Percentiles rank a stretch among this genome's conserved stretches.
Evolutionary conservation across 2,329 filamentous ascomycete genomes (phyloP).

Genomic region (Pezicula neosporulosa): DNA sequence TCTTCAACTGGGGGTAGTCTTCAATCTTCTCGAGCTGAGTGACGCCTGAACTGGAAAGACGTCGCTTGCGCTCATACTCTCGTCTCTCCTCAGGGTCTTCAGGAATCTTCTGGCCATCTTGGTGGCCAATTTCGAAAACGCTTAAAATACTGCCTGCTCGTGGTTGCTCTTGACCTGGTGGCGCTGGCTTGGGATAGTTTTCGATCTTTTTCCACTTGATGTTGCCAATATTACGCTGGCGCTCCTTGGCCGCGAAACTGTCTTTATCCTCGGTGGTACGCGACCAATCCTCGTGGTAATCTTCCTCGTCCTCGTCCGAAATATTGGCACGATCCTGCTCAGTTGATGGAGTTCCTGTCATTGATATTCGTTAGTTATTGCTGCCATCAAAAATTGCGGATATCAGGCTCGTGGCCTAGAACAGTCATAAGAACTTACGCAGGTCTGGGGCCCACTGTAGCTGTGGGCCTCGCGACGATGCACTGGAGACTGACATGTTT

Average conservation of each 20-base stretch:
- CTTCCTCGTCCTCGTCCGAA: not conserved
- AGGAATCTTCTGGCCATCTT: not conserved
- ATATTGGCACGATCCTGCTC: not conserved
- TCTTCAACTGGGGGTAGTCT: not conserved
- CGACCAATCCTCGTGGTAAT: not conserved
- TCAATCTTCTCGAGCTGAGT: not conserved
- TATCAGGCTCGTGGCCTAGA: not conserved
- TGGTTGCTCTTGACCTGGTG: no score
- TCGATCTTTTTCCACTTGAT: constrained; percentile 1
- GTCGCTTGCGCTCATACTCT: not conserved
- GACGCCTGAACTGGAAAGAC: not conserved
- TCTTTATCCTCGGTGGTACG: not conserved
- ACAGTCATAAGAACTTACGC: not conserved
- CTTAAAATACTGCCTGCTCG: not conserved
- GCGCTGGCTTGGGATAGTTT: not conserved
- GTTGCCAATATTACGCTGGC: not conserved
- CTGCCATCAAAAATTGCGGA: not conserved
- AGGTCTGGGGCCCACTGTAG: not conserved
- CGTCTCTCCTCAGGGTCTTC: not conserved
- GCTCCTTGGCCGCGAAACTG: not conserved
- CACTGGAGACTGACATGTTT: no score
- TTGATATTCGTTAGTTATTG: not conserved
- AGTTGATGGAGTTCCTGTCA: not conserved
- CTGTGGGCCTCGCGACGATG: not conserved
- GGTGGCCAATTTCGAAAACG: not conserved